These are phyloP conservation scores for Stenocarpella maydis DNA, from an alignment of 2,329 filamentous ascomycete species.

Conservation along the genomic window DNA sequence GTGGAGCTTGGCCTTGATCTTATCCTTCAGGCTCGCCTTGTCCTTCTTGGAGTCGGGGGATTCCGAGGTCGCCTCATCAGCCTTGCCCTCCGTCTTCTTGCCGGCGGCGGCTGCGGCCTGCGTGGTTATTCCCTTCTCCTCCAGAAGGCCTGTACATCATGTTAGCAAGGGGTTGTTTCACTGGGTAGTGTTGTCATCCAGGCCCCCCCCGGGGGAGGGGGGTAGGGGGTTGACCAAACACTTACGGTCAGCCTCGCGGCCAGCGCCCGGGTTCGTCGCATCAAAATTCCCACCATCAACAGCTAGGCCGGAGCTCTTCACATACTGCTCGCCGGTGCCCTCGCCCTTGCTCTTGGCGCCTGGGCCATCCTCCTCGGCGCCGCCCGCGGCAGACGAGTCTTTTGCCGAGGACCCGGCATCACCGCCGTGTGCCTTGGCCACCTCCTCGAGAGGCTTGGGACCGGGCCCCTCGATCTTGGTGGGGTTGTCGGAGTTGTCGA, in stretches of 20 bases:
- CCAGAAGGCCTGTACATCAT: constrained; percentile 55
- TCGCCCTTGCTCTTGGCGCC: constrained; percentile 47
- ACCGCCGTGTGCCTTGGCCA: constrained; percentile 46
- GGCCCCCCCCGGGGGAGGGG: no score
- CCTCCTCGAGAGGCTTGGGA: constrained; percentile 51
- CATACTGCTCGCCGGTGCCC: constrained; percentile 64
- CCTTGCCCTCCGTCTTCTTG: constrained; percentile 37
- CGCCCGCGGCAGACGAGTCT: neutral
- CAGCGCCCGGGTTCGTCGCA: constrained; percentile 69
- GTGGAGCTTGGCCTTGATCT: constrained; percentile 76
- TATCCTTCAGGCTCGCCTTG: constrained; percentile 65
- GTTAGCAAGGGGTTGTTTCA: constrained; percentile 1
- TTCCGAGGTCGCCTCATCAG: constrained; percentile 38
- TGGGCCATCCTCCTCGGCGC: constrained; percentile 38
- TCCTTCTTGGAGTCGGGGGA: constrained; percentile 43
- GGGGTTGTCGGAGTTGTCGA: constrained; percentile 45
- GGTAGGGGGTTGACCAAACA: constrained; percentile 38
- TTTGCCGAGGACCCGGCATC: constrained; percentile 40
- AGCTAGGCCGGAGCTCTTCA: constrained; percentile 64
- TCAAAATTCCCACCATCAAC: constrained; percentile 76
- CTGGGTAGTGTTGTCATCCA: no score
- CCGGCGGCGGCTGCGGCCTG: constrained; percentile 36
- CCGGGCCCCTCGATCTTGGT: constrained; percentile 51
- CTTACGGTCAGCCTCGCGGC: constrained; percentile 71
- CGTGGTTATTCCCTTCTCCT: constrained; percentile 58